Evolutionary conservation across 2,329 filamentous ascomycete species (phyloP).

Genomic region (Tympanopsis confertula): DNA sequence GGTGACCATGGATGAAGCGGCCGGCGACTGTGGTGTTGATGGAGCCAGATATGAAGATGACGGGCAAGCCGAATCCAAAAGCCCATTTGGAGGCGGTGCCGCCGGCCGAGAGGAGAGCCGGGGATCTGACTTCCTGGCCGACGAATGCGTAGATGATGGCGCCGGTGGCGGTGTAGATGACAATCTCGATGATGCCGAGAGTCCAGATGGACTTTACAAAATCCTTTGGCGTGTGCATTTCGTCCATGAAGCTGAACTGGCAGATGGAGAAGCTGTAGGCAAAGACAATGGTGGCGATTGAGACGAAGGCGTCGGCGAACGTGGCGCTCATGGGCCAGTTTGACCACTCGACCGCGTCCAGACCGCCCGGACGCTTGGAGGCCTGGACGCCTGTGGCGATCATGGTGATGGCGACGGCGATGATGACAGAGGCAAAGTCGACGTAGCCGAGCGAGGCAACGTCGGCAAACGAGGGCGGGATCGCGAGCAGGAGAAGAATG

Average conservation of each 20-base stretch:
- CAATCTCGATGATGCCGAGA: conserved; percentile 36
- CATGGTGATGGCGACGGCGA: conserved; percentile 44
- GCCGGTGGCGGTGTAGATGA: conserved; percentile 44
- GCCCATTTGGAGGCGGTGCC: conserved; percentile 39
- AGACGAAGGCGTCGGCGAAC: conserved; percentile 32
- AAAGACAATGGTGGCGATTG: conserved; percentile 46
- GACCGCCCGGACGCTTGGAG: conserved; percentile 2
- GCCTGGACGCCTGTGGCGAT: conserved; percentile 33
- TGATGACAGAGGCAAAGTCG: conserved; percentile 41
- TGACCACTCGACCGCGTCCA: conserved; percentile 7
- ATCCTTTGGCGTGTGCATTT: conserved; percentile 19
- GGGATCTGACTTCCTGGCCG: conserved; percentile 39
- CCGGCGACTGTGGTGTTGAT: conserved; percentile 43
- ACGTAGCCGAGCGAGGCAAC: conserved; percentile 41
- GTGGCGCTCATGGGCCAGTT: conserved; percentile 15
- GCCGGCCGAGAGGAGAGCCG: conserved; percentile 44
- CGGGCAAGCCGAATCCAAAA: conserved; percentile 47
- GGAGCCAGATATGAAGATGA: conserved; percentile 50
- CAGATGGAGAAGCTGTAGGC: conserved; percentile 31
- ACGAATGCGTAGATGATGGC: conserved; percentile 49
- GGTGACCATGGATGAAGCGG: conserved; percentile 11
- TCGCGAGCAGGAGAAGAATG: conserved; percentile 35
- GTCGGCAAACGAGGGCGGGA: conserved; percentile 44
- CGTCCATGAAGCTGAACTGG: conserved; percentile 14
- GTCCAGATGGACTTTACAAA: conserved; percentile 25